Evolutionary conservation across 2,329 filamentous ascomycete species (phyloP), one percentile per base, ranked within the genome.

Genomic region (Lasiodiplodia hormozganensis): DNA sequence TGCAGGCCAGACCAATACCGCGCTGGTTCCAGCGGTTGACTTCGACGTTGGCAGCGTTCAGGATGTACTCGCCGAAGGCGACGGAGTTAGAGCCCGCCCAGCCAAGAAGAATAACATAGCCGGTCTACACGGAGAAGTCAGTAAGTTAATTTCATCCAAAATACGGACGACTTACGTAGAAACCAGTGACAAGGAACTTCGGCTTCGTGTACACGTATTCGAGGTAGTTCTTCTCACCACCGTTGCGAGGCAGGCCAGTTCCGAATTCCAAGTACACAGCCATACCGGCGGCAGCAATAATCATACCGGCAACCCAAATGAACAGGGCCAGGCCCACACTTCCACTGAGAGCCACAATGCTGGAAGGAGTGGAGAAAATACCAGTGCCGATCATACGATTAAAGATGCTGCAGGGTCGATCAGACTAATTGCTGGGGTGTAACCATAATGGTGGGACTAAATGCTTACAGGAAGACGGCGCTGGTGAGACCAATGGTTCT

Each of bases 21-120:
- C 90, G 85, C 79, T 91, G 87, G 76, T 91, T 90, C 89, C 89
- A 91, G 25, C 88, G 82, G 60, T 81, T 85, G 28, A 89, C 86
- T 71, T 91, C 85, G 25, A 88, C 83, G 14, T 87, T 80, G 12
- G 89, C 87, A 10, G 89, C 90, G 74, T 89, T 84, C 2, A 92
- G 83, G 68, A 92, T 88, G 77, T 92, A 92, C 75, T 91, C 88
- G 69, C 89, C 89, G 71, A 92, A 91, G 49, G 91, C 85, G 70
- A 92, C 87, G 0, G 86, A 90, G 77, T 92, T 92, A 16, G 87
- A 87, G 7, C 86, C 87, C 0, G 88, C 88, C 88, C 88, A 91
- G 14, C 80, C 67, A 43, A 91, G 84, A 1, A 91, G 82, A 31
- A 91, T 74, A 14, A 89, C 86, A 70, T 90, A 90, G 36, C 85